Percentiles rank a stretch among this genome's conserved stretches.
Evolutionary conservation across 768 basidiomycete species (phyloP).

Genomic region (Macrolepiota fuliginosa): DNA sequence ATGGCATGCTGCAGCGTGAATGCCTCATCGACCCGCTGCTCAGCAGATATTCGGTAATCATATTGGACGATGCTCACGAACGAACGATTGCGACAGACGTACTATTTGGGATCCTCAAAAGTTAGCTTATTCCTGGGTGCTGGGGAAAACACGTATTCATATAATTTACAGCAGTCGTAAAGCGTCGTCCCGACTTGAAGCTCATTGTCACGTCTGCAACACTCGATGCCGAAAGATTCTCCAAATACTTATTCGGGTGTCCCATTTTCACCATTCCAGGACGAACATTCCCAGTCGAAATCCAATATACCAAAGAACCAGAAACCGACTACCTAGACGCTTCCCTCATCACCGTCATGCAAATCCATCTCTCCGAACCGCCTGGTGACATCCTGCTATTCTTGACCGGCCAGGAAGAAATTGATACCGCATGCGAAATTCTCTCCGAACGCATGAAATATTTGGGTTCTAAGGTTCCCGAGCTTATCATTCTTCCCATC

Average conservation of each 20-base stretch:
- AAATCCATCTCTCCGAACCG: slow-evolving; percentile 98
- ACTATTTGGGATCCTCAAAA: slow-evolving; percentile 92
- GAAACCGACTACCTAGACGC: slow-evolving; percentile 97
- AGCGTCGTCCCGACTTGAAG: slow-evolving; percentile 92
- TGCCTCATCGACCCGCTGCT: slow-evolving; percentile 94
- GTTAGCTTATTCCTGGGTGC: slow-evolving; percentile 36
- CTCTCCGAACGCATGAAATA: slow-evolving; percentile 99
- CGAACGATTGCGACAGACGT: slow-evolving; percentile 99
- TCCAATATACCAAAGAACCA: slow-evolving; percentile 98
- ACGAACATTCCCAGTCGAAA: slow-evolving; percentile 97
- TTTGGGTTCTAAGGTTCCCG: slow-evolving; percentile 96
- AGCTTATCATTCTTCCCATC: slow-evolving; percentile 94
- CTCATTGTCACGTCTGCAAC: slow-evolving; percentile 98
- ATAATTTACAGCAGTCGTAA: slow-evolving; percentile 75
- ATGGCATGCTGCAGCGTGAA: slow-evolving; percentile 98
- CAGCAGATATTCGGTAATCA: slow-evolving; percentile 90
- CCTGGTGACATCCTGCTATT: slow-evolving; percentile 96
- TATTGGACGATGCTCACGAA: slow-evolving; percentile 99
- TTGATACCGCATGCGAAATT: slow-evolving; percentile 96
- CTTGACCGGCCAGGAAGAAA: slow-evolving; percentile 98
- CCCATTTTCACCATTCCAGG: slow-evolving; percentile 99
- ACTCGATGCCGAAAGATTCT: slow-evolving; percentile 98
- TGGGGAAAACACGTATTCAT: slow-evolving; percentile 15
- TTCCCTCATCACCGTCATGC: slow-evolving; percentile 98
- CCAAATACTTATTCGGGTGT: slow-evolving; percentile 97